phyloP scores from a whole-genome alignment of 202 grass and related monocot species.

The Bolboschoenoplectus hybrid region DNA sequence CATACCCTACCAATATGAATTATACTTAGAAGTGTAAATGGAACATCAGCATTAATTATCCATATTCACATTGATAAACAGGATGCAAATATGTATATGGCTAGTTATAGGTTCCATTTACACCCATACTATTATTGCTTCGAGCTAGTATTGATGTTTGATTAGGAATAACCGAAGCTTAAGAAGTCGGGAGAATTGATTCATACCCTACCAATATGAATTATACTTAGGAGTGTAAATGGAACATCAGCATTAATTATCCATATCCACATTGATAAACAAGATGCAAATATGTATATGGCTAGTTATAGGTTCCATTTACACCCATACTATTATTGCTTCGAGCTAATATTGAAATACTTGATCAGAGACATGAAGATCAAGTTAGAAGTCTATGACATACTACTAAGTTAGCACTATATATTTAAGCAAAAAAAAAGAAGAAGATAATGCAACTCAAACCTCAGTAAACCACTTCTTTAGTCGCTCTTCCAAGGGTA shows the following conservation, averaged over 20 bases:
- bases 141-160: neutral
- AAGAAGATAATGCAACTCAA: neutral
- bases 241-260: neutral
- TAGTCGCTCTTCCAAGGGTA: slow-evolving; percentile 40
- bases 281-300: neutral
- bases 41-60: neutral
- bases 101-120: neutral
- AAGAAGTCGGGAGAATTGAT: neutral
- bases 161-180: neutral
- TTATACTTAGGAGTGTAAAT: neutral
- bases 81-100: neutral
- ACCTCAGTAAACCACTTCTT: slow-evolving; percentile 41
- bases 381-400: neutral
- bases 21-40: neutral
- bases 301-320: neutral
- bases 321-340: neutral
- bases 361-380: slow-evolving; percentile 3
- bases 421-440: neutral
- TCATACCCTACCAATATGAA: neutral
- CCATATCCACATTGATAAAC: slow-evolving; percentile 11
- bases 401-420: neutral
- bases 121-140: neutral
- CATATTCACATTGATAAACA: slow-evolving; percentile 12
- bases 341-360: neutral
- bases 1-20: neutral